A percentile compares a stretch with the other conserved stretches of the same genome.
These are phyloP conservation scores for Trypanosoma vivax DNA, from an alignment of 208 protist species.

Conservation along the genomic window DNA sequence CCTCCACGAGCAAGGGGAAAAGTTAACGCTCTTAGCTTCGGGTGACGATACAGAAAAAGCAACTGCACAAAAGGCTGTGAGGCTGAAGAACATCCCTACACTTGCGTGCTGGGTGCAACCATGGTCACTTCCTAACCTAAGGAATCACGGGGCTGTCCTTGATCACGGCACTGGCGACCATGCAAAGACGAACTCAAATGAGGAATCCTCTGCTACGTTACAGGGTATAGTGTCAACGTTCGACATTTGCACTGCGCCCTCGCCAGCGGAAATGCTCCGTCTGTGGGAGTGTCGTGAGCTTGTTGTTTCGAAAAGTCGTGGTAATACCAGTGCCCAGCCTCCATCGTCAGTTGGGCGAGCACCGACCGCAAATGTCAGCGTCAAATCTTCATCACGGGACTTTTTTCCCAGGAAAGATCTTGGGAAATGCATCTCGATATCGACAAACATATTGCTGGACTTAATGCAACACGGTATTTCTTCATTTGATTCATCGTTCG, in stretches of 20 bases:
- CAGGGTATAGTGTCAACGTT: conserved; percentile 20
- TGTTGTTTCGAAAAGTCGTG: conserved; percentile 10
- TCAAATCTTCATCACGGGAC: too few relatives aligned
- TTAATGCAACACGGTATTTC: conserved; percentile 46
- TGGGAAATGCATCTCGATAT: conserved; percentile 16
- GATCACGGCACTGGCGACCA: conserved; percentile 54
- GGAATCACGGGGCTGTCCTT: conserved; percentile 32
- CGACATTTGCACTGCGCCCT: conserved; percentile 53
- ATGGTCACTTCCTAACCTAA: conserved; percentile 36
- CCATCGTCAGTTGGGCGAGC: too few relatives aligned
- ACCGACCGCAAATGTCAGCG: too few relatives aligned
- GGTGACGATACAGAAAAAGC: not conserved
- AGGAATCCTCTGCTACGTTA: conserved; percentile 1
- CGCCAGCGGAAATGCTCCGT: conserved; percentile 44
- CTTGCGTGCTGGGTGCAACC: conserved; percentile 39
- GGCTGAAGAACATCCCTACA: conserved; percentile 39
- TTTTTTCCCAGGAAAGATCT: conserved; percentile 20
- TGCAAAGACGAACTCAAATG: not conserved
- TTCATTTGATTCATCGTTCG: conserved; percentile 38
- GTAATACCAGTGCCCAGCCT: conserved; percentile 7
- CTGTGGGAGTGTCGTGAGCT: conserved; percentile 41
- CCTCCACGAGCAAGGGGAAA: not conserved
- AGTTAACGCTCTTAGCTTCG: not conserved
- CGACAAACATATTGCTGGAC: conserved; percentile 30
- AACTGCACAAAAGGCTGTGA: conserved; percentile 10